phyloP scores from a whole-genome alignment of 1,284 basidiomycete genomes.

The Taiwanofungus camphoratus region DNA sequence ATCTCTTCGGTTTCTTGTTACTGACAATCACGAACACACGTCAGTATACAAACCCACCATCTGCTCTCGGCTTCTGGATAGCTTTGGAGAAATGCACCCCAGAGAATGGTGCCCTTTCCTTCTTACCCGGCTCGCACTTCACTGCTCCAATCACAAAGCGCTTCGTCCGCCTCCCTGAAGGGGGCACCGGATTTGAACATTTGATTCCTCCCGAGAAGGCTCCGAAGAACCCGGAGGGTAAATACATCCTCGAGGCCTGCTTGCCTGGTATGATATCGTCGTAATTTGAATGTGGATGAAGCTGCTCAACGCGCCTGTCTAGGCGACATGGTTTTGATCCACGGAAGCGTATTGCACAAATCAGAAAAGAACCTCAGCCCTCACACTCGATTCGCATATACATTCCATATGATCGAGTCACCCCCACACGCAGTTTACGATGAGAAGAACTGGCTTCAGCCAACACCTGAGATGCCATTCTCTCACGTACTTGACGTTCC shows the following conservation, averaged over 20 bases:
- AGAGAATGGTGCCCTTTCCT: conserved; percentile 85
- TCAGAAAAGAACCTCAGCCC: conserved; percentile 74
- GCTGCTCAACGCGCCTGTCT: conserved; percentile 1
- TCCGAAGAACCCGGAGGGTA: conserved; percentile 40
- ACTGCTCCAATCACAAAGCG: conserved; percentile 69
- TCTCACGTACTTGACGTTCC: conserved; percentile 52
- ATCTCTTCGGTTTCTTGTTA: not conserved
- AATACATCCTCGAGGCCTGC: conserved; percentile 71
- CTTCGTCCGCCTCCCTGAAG: conserved; percentile 68
- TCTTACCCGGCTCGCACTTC: conserved; percentile 88
- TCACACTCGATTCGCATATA: conserved; percentile 84
- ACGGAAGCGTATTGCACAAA: conserved; percentile 86
- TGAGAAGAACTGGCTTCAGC: conserved; percentile 86
- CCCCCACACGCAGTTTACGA: conserved; percentile 63
- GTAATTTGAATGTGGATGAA: not conserved
- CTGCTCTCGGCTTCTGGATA: conserved; percentile 94
- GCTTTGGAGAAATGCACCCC: conserved; percentile 85
- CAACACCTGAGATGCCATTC: conserved; percentile 78
- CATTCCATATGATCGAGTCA: conserved; percentile 88
- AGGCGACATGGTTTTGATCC: conserved; percentile 87
- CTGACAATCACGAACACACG: not conserved
- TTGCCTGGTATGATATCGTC: conserved; percentile 52
- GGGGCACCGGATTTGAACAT: conserved; percentile 78
- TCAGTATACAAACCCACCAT: conserved; percentile 88
- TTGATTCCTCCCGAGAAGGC: conserved; percentile 39